Base-by-base conservation (phyloP, 2,329 filamentous ascomycete genomes). In the Cytospora leucostoma region DNA sequence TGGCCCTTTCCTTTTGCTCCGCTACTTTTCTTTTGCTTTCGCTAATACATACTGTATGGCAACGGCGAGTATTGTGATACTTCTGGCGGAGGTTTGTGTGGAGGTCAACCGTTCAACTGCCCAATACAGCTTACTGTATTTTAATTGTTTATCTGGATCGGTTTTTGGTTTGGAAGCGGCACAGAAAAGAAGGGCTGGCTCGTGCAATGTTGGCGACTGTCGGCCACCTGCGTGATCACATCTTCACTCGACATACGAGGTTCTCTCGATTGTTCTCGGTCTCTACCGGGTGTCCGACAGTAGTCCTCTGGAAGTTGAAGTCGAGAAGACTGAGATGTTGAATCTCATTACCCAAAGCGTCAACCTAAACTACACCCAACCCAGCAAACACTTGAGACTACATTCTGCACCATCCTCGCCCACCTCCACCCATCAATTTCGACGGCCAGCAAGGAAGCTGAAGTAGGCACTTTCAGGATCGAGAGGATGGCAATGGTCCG, bases 291-390 rank as follows among this genome's bases (percentile, higher is more conserved):
- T 40, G 15, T 17, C 11, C 17, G 15, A 17, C 38, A 40, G 3
- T 4, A 12, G 7, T 40, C 17, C 38, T 13, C 38, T 17, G 38
- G 38, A 40, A 2, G 38, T 40, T 17, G 7, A 12, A 11, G 10
- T 15, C 37, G 12, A 44, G 12, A 44, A 44, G 38, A n/a, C 38
- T n/a, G 38, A 54, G 50, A 60, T 60, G 27, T 60, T 54, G 58
- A 60, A 47, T 60, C 51, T 54, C 47, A 51, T 37, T 19, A 53
- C 47, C 33, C 51, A 49, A 53, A 34, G 4, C 33, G 34, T 55
- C n/a, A 47, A 40, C 27, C n/a, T 6, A 34, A 27, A 32, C n/a
- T 32, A 60, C 27, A 60, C 1, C 21, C 34, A 17, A 34, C 27
- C 53, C 27, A 54, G 1, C 19, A 49, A n/a, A 27, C 34, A 19